Base-by-base conservation (phyloP, 169 alveolate species). In the Eimeria maxima region DNA sequence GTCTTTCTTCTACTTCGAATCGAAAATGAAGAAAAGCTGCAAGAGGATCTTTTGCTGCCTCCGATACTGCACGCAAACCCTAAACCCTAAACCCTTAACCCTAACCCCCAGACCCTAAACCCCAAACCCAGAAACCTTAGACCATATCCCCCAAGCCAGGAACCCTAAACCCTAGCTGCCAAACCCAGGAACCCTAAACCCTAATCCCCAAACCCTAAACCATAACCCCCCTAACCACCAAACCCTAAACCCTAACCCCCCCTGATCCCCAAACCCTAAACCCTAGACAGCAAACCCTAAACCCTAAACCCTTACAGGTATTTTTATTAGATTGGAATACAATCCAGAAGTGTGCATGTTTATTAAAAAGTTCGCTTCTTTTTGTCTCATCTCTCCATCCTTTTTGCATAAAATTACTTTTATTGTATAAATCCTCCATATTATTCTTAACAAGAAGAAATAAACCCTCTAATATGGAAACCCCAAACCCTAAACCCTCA, bases 1-100 rank as follows among this genome's bases (percentile, higher is more conserved):
- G 86, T 29, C 89, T 60, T 45, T 90, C 95, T 90, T 90, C 95
- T 11, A 90, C 95, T 27, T 90, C 95, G 44, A 90, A 67, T 5
- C 95, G 95, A 78, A 57, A 90, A 22, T 90, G 95, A 27, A 90
- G 95, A 42, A 90, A 90, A 3, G 81, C 95, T 0, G 47, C 90
- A 10, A 73, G 95, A n/a, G 90, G 95, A 14, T 42, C 38, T 11
- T 44, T 78, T 42, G 65, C 89, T 5, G 89, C 89, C 47, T 78
- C 67, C 65, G 13, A 20, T 5, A 44, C 67, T 78, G 86, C 86
- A 16, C 86, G 29, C 78, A 71, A 71, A 71, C 81, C 42, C 81
- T 57, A 57, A 57, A 57, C 67, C 67, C 67, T 57, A 57, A 57
- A 57, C 67, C 67, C 67, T 57, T 13, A 18, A 57, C 60, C 60